Evolutionary conservation across 192 early-diverging fungal species (phyloP), one percentile per base, ranked within the genome.

Genomic region (Ambispora gerdemannii): DNA sequence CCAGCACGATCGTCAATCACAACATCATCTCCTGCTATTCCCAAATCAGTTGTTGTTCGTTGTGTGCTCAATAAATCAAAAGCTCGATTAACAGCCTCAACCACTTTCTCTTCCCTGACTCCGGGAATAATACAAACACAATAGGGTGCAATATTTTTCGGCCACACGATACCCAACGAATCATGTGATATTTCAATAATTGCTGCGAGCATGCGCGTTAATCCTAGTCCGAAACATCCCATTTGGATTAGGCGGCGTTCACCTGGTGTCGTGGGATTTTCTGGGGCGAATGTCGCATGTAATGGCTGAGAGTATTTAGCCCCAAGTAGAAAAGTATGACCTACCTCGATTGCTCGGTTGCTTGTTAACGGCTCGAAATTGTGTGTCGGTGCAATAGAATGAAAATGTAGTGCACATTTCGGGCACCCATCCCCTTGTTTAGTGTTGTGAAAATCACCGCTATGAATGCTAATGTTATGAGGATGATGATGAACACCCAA

Each of bases 211-310:
- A 95, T 70, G 2, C 95, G 83, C n/a, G 90, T 88, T 2, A 97
- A 77, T 33, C 95, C 95, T 31, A 97, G 86, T 28, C 94, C 94
- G 67, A 87, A 95, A 79, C 95, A 95, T 32, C 95, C 93, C 94
- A 95, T 95, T 68, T 92, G 83, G 49, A 91, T 84, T 27, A 80
- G 83, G 2, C 71, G 64, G 19, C 78, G 63, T 28, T 79, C 59
- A 10, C 64, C 74, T 4, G 76, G 49, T 43, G 78, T 72, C 13
- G 63, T 59, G 31, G 52, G 59, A 2, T 63, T 66, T 11, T 52
- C 71, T 1, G 70, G 62, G 25, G 65, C 50, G 60, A 88, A 86
- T 4, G 63, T 76, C 1, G 92, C 90, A 28, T 86, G 77, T 59
- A 97, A 72, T 11, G 86, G 76, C 19, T 71, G 53, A 10, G 95